Percentiles rank a stretch among this genome's conserved stretches.
Conservation (phyloP, 192 early-diverging fungal genomes). For the Podila epicladia region DNA sequence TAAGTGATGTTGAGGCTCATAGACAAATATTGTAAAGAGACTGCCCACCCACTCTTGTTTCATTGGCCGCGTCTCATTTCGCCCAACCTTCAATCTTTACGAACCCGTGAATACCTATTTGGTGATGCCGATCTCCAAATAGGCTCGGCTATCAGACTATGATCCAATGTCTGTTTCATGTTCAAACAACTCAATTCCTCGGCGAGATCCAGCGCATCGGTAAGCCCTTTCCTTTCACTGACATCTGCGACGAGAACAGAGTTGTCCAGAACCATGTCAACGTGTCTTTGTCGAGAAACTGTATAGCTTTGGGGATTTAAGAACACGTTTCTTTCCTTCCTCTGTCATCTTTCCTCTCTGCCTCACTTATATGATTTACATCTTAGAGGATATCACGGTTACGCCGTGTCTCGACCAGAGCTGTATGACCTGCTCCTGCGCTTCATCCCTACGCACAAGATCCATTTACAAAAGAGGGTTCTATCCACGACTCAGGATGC, state of each 20-base stretch:
- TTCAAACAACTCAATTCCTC: too few relatives aligned
- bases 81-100: too few relatives aligned
- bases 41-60: not conserved
- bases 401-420: constrained; percentile 20
- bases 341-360: not conserved
- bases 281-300: not conserved
- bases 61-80: not conserved
- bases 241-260: too few relatives aligned
- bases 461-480: constrained; percentile 11
- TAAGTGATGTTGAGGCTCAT: not conserved
- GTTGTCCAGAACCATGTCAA: too few relatives aligned
- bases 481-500: constrained; percentile 13
- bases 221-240: too few relatives aligned
- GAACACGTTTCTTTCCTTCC: not conserved
- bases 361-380: not conserved
- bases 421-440: constrained; percentile 4
- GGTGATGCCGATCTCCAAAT: too few relatives aligned
- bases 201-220: too few relatives aligned
- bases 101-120: too few relatives aligned
- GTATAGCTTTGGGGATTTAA: not conserved
- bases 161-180: too few relatives aligned
- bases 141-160: too few relatives aligned
- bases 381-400: constrained; percentile 7
- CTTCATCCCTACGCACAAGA: constrained; percentile 11
- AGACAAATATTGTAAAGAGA: not conserved